Evolutionary conservation across 2,329 filamentous ascomycete genomes (phyloP).

Genomic region (Aspergillus sp.): DNA sequence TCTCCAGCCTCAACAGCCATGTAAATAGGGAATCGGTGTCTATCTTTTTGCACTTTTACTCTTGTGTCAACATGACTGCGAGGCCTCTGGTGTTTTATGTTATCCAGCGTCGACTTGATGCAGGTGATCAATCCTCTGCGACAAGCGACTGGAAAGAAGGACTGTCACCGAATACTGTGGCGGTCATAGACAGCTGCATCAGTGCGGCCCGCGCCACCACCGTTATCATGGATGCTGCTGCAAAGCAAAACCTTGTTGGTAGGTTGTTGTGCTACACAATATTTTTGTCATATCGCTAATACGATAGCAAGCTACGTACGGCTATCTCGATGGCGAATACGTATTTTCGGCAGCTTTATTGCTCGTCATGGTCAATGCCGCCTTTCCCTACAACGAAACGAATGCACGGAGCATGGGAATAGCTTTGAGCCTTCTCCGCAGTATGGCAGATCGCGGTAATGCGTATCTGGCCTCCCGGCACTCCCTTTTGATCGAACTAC

Average conservation of each 20-base stretch:
- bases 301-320: slow-evolving; percentile 49
- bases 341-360: slow-evolving; percentile 56
- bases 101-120: slow-evolving; percentile 49
- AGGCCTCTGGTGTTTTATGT: slow-evolving; percentile 56
- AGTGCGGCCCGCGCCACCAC: slow-evolving; percentile 51
- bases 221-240: slow-evolving; percentile 50
- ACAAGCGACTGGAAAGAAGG: slow-evolving; percentile 49
- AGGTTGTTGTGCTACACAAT: slow-evolving; percentile 14
- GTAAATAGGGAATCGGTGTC: slow-evolving; percentile 53
- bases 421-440: slow-evolving; percentile 47
- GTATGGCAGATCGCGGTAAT: slow-evolving; percentile 56
- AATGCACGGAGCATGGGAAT: slow-evolving; percentile 49
- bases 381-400: slow-evolving; percentile 48
- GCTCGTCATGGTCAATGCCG: slow-evolving; percentile 55
- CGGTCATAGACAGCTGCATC: slow-evolving; percentile 55
- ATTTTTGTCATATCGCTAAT: background rate
- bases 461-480: slow-evolving; percentile 47
- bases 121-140: slow-evolving; percentile 31
- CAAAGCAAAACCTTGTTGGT: slow-evolving; percentile 53
- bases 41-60: slow-evolving; percentile 56
- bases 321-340: slow-evolving; percentile 59
- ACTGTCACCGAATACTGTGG: slow-evolving; percentile 49
- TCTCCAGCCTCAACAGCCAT: slow-evolving; percentile 40
- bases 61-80: slow-evolving; percentile 59
- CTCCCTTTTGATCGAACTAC: slow-evolving; percentile 38